Evolutionary conservation across 164 flowering plant genomes (phyloP).

Genomic region (Dillenia suffruticosa): DNA sequence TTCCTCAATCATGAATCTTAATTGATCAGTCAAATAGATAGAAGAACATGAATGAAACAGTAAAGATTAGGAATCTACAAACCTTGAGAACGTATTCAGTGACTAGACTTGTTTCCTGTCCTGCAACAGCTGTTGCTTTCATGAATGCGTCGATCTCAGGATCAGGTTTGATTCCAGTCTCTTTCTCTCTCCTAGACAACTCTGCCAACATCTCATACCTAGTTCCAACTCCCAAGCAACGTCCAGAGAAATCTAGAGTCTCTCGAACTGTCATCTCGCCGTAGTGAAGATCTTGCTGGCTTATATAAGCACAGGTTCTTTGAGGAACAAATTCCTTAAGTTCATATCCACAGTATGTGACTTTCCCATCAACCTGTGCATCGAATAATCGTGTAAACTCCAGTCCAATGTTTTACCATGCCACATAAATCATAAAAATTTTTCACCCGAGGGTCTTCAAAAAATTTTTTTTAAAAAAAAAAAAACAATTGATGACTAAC

Average conservation of each 20-base stretch:
- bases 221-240: slow-evolving; percentile 65
- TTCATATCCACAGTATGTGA: slow-evolving; percentile 55
- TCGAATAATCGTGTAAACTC: too few relatives aligned
- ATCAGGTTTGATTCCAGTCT: slow-evolving; percentile 55
- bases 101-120: slow-evolving; percentile 47
- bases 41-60: background rate
- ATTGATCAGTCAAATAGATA: too few relatives aligned
- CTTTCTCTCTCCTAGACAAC: slow-evolving; percentile 48
- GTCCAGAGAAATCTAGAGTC: slow-evolving; percentile 58
- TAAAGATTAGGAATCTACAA: slow-evolving; percentile 7
- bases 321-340: slow-evolving; percentile 45
- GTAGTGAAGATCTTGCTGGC: slow-evolving; percentile 55
- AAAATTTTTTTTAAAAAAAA: too few relatives aligned
- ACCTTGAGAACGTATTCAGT: slow-evolving; percentile 66
- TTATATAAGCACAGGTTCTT: slow-evolving; percentile 51
- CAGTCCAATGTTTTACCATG: too few relatives aligned
- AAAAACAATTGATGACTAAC: slow-evolving; percentile 16
- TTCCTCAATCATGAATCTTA: too few relatives aligned
- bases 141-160: slow-evolving; percentile 63
- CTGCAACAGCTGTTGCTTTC: slow-evolving; percentile 59
- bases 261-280: slow-evolving; percentile 64
- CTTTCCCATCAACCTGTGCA: slow-evolving; percentile 40
- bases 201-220: slow-evolving; percentile 52
- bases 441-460: too few relatives aligned
- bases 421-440: too few relatives aligned